Evolutionary conservation across 2,329 filamentous ascomycete genomes (phyloP).

Genomic region (Monascus ruber): DNA sequence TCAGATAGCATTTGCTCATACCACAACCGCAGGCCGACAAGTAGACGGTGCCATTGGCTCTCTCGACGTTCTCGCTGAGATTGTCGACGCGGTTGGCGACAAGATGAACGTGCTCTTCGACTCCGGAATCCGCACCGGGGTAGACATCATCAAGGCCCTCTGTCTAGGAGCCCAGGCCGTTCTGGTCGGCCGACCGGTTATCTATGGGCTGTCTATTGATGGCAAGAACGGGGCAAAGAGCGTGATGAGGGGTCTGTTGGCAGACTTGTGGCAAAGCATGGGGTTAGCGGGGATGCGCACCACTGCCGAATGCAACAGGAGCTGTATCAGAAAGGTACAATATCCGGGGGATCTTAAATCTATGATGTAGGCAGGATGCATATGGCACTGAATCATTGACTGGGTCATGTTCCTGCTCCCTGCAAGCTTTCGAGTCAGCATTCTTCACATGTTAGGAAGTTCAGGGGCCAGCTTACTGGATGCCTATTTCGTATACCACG

Average conservation of each 20-base stretch:
- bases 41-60: conserved; percentile 41
- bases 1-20: neutral
- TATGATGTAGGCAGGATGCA: conserved; percentile 16
- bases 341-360: conserved; percentile 24
- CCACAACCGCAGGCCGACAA: conserved; percentile 27
- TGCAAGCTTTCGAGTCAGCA: too few species aligned
- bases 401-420: too few species aligned
- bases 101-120: conserved; percentile 40
- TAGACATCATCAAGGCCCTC: conserved; percentile 42
- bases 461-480: too few species aligned
- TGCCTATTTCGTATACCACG: too few species aligned
- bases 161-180: conserved; percentile 47
- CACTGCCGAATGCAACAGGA: conserved; percentile 23
- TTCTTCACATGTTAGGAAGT: too few species aligned
- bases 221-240: conserved; percentile 45
- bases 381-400: neutral
- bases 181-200: conserved; percentile 45
- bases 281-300: conserved; percentile 40
- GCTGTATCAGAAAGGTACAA: conserved; percentile 22
- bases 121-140: conserved; percentile 39
- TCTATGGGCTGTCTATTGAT: conserved; percentile 47
- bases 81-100: conserved; percentile 48
- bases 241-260: conserved; percentile 40
- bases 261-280: conserved; percentile 46
- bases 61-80: conserved; percentile 46